These are phyloP conservation scores for Phlebiopsis flavidoalba DNA, from an alignment of 768 basidiomycete species.

Conservation along the genomic window DNA sequence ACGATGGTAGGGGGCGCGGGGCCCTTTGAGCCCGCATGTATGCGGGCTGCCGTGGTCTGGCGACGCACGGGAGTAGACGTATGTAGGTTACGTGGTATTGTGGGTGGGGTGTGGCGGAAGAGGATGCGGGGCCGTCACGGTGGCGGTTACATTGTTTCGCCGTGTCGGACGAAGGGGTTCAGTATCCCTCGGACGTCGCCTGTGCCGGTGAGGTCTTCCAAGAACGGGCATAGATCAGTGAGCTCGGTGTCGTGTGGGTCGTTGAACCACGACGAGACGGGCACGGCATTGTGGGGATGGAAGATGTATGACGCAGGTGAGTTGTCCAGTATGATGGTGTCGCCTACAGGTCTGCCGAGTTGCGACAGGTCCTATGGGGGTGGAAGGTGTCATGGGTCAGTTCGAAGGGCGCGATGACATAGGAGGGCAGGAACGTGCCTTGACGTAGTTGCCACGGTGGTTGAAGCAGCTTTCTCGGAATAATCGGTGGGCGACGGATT, in stretches of 20 bases:
- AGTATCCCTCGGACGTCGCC: constrained; percentile 71
- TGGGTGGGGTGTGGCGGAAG: background rate
- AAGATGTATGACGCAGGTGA: constrained; percentile 99
- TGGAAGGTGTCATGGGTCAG: background rate
- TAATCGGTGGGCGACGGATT: constrained; percentile 87
- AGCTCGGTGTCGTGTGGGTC: constrained; percentile 97
- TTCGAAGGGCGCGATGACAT: background rate
- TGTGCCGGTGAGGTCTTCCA: constrained; percentile 77
- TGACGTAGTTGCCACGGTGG: constrained; percentile 98
- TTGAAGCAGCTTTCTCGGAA: constrained; percentile 99
- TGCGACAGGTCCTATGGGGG: constrained; percentile 83
- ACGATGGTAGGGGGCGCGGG: background rate
- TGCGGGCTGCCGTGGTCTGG: background rate
- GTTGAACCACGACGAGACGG: constrained; percentile 99
- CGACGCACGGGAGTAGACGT: constrained; percentile 8
- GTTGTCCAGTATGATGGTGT: constrained; percentile 97
- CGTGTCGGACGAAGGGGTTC: constrained; percentile 15
- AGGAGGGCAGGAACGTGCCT: constrained; percentile 45
- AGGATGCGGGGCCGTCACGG: background rate
- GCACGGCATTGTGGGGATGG: constrained; percentile 98
- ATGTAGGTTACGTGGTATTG: background rate
- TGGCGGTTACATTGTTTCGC: background rate
- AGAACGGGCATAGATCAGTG: constrained; percentile 91
- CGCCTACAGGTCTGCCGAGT: constrained; percentile 86
- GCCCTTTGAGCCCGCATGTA: background rate